These are phyloP conservation scores for Botrytis paeoniae DNA, from an alignment of 2,329 filamentous ascomycete genomes.

Conservation along the genomic window DNA sequence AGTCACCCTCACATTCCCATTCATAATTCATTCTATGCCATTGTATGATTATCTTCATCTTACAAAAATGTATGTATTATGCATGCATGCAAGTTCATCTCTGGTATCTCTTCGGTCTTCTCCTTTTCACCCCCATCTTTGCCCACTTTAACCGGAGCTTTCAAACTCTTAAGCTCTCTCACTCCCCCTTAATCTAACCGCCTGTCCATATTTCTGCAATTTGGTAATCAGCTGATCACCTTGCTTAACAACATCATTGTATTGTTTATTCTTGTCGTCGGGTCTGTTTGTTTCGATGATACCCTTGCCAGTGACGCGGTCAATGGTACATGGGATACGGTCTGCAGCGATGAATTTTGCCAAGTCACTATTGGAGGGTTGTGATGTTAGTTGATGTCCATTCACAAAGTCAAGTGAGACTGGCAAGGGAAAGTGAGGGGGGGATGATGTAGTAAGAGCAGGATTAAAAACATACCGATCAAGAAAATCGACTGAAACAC, in stretches of 20 bases:
- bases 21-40: neutral
- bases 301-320: conserved; percentile 91
- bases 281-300: conserved; percentile 97
- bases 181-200: conserved; percentile 88
- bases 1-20: neutral
- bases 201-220: conserved; percentile 97
- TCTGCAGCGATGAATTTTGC: conserved; percentile 95
- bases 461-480: conserved; percentile 65
- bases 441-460: conserved; percentile 5
- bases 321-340: conserved; percentile 93
- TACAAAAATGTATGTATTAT: conserved; percentile 10
- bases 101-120: neutral
- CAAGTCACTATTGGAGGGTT: conserved; percentile 65
- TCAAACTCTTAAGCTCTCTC: conserved; percentile 61
- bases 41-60: conserved; percentile 11
- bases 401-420: neutral
- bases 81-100: conserved; percentile 5
- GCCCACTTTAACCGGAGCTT: no score
- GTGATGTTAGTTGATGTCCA: neutral
- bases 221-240: conserved; percentile 98
- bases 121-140: neutral
- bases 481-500: conserved; percentile 92
- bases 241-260: conserved; percentile 95
- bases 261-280: conserved; percentile 99
- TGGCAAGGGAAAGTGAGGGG: neutral